Evolutionary conservation across 768 basidiomycete species (phyloP).

Genomic region (Mrakia frigida): DNA sequence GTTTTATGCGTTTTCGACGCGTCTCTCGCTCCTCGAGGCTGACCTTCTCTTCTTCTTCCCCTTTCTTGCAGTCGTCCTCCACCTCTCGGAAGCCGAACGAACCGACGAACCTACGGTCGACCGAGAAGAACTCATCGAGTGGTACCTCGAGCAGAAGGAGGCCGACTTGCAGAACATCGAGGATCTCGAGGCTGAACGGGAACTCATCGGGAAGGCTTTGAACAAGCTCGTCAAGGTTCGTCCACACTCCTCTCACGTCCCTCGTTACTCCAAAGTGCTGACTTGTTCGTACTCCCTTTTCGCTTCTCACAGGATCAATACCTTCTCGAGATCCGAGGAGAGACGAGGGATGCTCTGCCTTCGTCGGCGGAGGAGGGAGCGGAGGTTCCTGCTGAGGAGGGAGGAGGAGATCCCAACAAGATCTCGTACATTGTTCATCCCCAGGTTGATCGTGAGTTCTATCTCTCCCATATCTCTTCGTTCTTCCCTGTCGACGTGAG

Average conservation of each 20-base stretch:
- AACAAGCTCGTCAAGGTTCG: conserved; percentile 83
- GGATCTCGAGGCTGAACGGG: conserved; percentile 83
- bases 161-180: conserved; percentile 73
- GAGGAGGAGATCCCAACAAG: conserved; percentile 21
- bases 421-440: conserved; percentile 34
- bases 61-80: conserved; percentile 58
- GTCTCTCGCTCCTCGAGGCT: not conserved
- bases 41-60: not conserved
- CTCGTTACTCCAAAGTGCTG: conserved; percentile 22
- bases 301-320: conserved; percentile 62
- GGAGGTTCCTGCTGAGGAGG: conserved; percentile 3
- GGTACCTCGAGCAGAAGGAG: conserved; percentile 91
- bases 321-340: conserved; percentile 74
- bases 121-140: conserved; percentile 86
- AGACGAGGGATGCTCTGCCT: conserved; percentile 67
- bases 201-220: conserved; percentile 82
- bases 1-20: not conserved
- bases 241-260: conserved; percentile 1
- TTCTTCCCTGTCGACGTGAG: too few species aligned
- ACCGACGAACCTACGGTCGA: conserved; percentile 72
- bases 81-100: conserved; percentile 70
- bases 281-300: not conserved
- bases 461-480: not conserved
- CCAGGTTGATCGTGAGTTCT: conserved; percentile 32
- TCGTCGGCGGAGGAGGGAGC: conserved; percentile 15